phyloP scores from a whole-genome alignment of 768 basidiomycete species.

The Leccinum longicurvipes region DNA sequence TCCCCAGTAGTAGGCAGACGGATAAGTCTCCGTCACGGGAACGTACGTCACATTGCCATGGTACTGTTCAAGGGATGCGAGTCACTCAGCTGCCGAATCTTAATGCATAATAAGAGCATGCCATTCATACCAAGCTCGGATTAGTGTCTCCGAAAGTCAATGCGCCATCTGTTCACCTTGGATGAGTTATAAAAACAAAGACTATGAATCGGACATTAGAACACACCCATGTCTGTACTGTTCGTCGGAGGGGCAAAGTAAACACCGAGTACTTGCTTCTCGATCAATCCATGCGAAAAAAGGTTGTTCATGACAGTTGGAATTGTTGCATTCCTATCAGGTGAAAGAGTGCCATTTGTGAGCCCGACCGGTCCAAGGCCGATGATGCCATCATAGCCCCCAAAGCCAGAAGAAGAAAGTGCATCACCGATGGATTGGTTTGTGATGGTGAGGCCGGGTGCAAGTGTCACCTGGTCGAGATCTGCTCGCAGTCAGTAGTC shows the following conservation, averaged over 20 bases:
- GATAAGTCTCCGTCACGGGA: conserved; percentile 27
- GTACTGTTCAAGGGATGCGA: conserved; percentile 12
- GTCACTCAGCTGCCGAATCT: neutral
- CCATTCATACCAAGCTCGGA: neutral
- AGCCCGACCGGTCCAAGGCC: conserved; percentile 23
- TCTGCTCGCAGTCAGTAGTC: conserved; percentile 4
- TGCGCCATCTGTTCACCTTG: neutral
- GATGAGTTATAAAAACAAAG: neutral
- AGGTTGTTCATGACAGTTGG: conserved; percentile 25
- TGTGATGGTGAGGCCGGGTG: conserved; percentile 20
- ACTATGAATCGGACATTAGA: neutral
- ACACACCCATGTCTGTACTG: too few species aligned
- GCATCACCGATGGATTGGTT: conserved; percentile 31
- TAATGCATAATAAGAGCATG: neutral
- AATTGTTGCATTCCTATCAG: neutral
- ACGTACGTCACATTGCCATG: conserved; percentile 18
- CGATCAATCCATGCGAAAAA: conserved; percentile 12
- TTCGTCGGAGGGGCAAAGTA: neutral
- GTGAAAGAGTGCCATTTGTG: conserved; percentile 3
- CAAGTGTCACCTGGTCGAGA: conserved; percentile 26
- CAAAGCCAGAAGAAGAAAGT: conserved; percentile 10
- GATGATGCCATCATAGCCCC: conserved; percentile 25
- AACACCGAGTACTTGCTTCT: conserved; percentile 11
- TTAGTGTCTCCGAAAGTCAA: neutral
- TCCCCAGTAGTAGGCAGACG: conserved; percentile 28